These are phyloP conservation scores for Fusarium chlamydosporum DNA, from an alignment of 2,329 filamentous ascomycete genomes.

Conservation along the genomic window DNA sequence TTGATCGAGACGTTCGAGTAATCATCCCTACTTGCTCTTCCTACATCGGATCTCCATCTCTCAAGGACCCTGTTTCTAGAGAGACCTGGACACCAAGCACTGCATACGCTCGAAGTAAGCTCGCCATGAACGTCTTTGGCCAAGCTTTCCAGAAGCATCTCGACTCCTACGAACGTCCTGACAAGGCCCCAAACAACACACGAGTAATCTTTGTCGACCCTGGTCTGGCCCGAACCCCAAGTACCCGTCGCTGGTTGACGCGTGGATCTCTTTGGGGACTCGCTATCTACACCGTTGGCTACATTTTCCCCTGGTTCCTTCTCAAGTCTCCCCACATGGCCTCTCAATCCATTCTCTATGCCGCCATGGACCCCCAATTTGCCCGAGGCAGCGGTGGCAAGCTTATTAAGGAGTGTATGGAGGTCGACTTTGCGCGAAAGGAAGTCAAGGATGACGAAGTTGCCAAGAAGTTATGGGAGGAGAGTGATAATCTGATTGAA, in stretches of 20 bases:
- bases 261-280: slow-evolving; percentile 87
- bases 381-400: slow-evolving; percentile 75
- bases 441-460: slow-evolving; percentile 84
- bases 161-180: slow-evolving; percentile 84
- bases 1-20: slow-evolving; percentile 92
- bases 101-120: slow-evolving; percentile 75
- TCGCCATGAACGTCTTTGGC: slow-evolving; percentile 91
- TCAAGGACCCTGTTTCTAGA: slow-evolving; percentile 66
- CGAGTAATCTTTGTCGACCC: slow-evolving; percentile 91
- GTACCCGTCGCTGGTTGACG: slow-evolving; percentile 88
- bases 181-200: slow-evolving; percentile 84
- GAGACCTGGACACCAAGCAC: slow-evolving; percentile 68
- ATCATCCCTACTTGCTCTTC: slow-evolving; percentile 89
- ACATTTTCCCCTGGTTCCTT: slow-evolving; percentile 86
- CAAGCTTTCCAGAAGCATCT: slow-evolving; percentile 94
- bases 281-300: slow-evolving; percentile 80
- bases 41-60: slow-evolving; percentile 83
- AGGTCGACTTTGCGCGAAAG: slow-evolving; percentile 76
- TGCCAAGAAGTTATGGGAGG: slow-evolving; percentile 90
- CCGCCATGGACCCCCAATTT: slow-evolving; percentile 84
- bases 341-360: slow-evolving; percentile 87
- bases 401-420: slow-evolving; percentile 89
- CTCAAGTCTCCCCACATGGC: slow-evolving; percentile 88
- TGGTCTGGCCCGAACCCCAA: slow-evolving; percentile 85
- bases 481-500: slow-evolving; percentile 87